Percentiles rank a stretch among this genome's conserved stretches.
phyloP scores from a whole-genome alignment of 805 yeast genomes.

The Yarrowia porcina region DNA sequence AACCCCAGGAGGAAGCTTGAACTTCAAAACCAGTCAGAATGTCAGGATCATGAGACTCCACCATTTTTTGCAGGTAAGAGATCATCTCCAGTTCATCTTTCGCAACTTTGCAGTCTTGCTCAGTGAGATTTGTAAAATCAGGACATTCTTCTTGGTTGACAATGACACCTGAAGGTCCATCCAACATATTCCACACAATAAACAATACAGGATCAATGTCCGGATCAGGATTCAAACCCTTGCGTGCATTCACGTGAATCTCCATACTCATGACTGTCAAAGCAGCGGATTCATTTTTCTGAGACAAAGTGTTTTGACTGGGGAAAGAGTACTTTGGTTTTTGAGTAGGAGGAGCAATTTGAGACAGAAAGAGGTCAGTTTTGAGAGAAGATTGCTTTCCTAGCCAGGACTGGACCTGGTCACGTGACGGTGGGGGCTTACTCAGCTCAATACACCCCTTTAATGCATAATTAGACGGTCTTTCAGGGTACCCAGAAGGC shows the following conservation, averaged over 20 bases:
- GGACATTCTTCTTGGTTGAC: conserved; percentile 32
- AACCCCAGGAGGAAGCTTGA: conserved; percentile 85
- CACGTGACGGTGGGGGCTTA: conserved; percentile 25
- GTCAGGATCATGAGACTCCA: conserved; percentile 77
- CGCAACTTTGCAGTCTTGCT: conserved; percentile 30
- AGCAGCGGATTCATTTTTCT: conserved; percentile 28
- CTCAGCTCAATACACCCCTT: background rate
- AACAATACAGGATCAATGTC: conserved; percentile 52
- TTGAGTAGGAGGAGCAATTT: background rate
- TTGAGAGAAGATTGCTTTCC: background rate
- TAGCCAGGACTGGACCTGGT: conserved; percentile 18
- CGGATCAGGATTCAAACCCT: conserved; percentile 62
- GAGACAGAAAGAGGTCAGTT: background rate
- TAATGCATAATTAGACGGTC: background rate
- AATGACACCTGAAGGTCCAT: conserved; percentile 36
- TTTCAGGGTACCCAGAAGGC: background rate
- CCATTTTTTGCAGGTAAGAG: conserved; percentile 50
- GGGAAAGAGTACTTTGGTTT: background rate
- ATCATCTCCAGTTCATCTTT: conserved; percentile 58
- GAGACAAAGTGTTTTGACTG: background rate
- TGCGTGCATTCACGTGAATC: conserved; percentile 57
- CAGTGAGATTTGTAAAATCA: conserved; percentile 32
- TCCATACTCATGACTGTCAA: conserved; percentile 65
- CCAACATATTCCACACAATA: conserved; percentile 63
- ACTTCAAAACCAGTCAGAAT: conserved; percentile 82